These are phyloP conservation scores for Saitozyma sp. DNA, from an alignment of 768 basidiomycete species.

Conservation along the genomic window DNA sequence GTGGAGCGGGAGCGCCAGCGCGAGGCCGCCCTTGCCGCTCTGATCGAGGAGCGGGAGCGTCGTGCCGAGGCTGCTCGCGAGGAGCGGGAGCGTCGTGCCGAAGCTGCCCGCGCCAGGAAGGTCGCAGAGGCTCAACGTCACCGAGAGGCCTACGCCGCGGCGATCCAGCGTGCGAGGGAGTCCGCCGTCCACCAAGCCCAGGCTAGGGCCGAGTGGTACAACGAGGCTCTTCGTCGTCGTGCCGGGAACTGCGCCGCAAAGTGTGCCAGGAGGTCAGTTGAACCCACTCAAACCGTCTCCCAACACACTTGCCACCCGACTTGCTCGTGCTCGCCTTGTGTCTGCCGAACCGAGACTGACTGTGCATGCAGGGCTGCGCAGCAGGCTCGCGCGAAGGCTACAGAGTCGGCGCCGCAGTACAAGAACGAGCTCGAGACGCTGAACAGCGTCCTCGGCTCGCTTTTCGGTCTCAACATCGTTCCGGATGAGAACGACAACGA, in stretches of 20 bases:
- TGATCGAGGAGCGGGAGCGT: not conserved
- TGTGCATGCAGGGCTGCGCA: not conserved
- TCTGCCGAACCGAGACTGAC: too few species aligned
- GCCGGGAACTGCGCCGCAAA: too few species aligned
- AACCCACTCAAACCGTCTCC: not conserved
- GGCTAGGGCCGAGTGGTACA: not conserved
- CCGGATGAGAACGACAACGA: slow-evolving; percentile 16
- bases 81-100: not conserved
- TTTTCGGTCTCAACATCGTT: slow-evolving; percentile 33
- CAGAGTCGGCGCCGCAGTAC: slow-evolving; percentile 10
- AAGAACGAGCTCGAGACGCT: slow-evolving; percentile 18
- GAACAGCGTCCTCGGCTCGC: slow-evolving; percentile 26
- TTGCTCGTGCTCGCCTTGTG: too few species aligned
- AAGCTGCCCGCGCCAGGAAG: not conserved
- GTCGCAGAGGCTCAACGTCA: not conserved
- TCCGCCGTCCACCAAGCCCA: not conserved
- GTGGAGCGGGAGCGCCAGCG: slow-evolving; percentile 8
- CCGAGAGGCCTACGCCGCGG: not conserved
- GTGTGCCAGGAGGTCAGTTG: too few species aligned
- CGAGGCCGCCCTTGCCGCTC: slow-evolving; percentile 2
- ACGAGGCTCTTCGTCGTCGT: too few species aligned
- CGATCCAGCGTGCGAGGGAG: not conserved
- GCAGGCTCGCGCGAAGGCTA: slow-evolving; percentile 8
- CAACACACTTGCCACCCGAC: too few species aligned
- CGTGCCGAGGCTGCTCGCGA: not conserved